phyloP scores from a whole-genome alignment of 1,284 basidiomycete species.

The Irpex lacteus region DNA sequence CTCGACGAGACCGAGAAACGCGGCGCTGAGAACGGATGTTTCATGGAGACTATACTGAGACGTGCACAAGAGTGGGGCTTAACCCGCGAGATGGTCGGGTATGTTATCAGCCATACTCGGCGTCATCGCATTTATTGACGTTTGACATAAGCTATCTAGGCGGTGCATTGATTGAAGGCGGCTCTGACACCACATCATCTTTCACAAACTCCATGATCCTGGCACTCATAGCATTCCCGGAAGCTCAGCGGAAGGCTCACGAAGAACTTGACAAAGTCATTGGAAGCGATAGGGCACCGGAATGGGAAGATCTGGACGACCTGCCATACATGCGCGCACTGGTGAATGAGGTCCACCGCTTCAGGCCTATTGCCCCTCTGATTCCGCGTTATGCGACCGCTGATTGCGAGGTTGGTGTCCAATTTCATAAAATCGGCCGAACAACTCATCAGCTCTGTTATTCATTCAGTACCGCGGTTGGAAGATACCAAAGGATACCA shows the following conservation, averaged over 20 bases:
- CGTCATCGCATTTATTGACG: background rate
- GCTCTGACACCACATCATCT: conserved; percentile 1
- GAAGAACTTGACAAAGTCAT: conserved; percentile 35
- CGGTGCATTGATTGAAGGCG: conserved; percentile 4
- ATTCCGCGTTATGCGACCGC: background rate
- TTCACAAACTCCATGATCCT: background rate
- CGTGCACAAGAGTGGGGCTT: conserved; percentile 7
- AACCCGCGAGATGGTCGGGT: conserved; percentile 11
- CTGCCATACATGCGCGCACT: conserved; percentile 35
- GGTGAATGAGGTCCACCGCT: conserved; percentile 31
- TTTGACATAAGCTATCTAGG: conserved; percentile 2
- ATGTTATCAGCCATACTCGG: background rate
- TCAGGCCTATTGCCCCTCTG: background rate
- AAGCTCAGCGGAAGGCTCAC: conserved; percentile 30
- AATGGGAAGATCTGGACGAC: conserved; percentile 27
- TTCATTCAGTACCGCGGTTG: conserved; percentile 18
- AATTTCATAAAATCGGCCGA: too few relatives aligned
- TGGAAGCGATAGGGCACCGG: conserved; percentile 30
- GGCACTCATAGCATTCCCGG: background rate
- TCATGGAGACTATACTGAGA: conserved; percentile 15
- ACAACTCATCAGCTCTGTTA: background rate
- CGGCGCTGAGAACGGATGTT: conserved; percentile 13
- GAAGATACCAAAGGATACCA: conserved; percentile 23
- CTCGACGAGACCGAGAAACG: conserved; percentile 14
- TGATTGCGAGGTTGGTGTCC: background rate